Conservation (phyloP, 1,284 basidiomycete genomes). For the Naganishia albida region DNA sequence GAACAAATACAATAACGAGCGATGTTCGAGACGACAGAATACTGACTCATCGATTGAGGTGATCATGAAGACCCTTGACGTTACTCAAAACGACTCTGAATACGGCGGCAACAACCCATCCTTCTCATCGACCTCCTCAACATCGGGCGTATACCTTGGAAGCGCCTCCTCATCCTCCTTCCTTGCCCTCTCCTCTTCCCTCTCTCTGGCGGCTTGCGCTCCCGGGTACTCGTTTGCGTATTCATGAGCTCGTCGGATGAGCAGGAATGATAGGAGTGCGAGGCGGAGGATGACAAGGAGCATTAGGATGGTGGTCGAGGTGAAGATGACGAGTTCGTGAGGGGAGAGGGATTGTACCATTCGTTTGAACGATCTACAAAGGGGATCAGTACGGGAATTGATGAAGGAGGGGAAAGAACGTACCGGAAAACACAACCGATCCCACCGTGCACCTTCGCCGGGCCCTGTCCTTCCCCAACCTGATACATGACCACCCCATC, state of each 20-base stretch:
- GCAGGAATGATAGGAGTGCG: slow-evolving; percentile 7
- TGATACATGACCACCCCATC: slow-evolving; percentile 16
- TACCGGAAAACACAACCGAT: slow-evolving; percentile 15
- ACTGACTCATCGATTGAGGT: no score
- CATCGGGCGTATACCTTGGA: slow-evolving; percentile 5
- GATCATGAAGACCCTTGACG: no score
- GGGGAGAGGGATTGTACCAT: slow-evolving; percentile 18
- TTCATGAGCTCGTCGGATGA: slow-evolving; percentile 3
- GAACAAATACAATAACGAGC: no score
- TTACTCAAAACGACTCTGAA: slow-evolving; percentile 7
- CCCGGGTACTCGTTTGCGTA: slow-evolving; percentile 5
- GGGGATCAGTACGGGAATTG: neutral
- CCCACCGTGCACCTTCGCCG: slow-evolving; percentile 4
- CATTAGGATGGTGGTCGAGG: slow-evolving; percentile 9
- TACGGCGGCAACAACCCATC: slow-evolving; percentile 16
- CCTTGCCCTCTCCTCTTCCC: neutral
- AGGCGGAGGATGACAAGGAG: slow-evolving; percentile 25
- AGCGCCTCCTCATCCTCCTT: slow-evolving; percentile 4
- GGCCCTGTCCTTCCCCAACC: neutral
- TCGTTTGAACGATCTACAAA: neutral
- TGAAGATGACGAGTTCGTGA: slow-evolving; percentile 25
- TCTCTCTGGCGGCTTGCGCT: neutral
- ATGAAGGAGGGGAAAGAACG: neutral
- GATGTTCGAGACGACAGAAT: no score
- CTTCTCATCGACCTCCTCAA: slow-evolving; percentile 12